phyloP scores from a whole-genome alignment of 2,329 filamentous ascomycete species.

The Aspergillus quadricinctus region DNA sequence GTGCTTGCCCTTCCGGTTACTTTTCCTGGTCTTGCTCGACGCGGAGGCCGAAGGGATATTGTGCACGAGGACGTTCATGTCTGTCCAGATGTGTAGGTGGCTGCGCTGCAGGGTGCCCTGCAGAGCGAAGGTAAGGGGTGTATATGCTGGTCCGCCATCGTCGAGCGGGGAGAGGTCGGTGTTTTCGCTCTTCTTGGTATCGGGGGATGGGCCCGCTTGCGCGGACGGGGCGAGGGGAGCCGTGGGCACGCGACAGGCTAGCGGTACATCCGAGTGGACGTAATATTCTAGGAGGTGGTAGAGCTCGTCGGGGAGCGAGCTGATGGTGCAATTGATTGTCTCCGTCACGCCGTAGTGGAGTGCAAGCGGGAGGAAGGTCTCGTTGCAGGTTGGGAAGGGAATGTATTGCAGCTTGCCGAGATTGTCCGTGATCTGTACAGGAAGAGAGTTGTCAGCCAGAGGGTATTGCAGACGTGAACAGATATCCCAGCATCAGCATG shows the following conservation, averaged over 20 bases:
- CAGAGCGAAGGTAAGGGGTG: slow-evolving; percentile 82
- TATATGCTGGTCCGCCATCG: slow-evolving; percentile 40
- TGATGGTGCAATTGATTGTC: slow-evolving; percentile 57
- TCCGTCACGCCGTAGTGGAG: slow-evolving; percentile 71
- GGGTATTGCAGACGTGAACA: not conserved
- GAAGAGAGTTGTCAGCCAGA: slow-evolving; percentile 1
- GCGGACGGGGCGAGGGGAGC: slow-evolving; percentile 53
- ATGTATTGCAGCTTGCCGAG: slow-evolving; percentile 85
- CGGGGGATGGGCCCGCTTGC: slow-evolving; percentile 16
- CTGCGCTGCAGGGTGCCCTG: slow-evolving; percentile 83
- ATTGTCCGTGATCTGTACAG: slow-evolving; percentile 62
- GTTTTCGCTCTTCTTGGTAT: slow-evolving; percentile 34
- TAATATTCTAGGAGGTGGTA: slow-evolving; percentile 72
- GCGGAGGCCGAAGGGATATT: slow-evolving; percentile 31
- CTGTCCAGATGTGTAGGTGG: slow-evolving; percentile 85
- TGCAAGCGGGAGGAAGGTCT: slow-evolving; percentile 76
- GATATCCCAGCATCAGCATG: not conserved
- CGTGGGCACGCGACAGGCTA: slow-evolving; percentile 83
- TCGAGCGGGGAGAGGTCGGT: slow-evolving; percentile 38
- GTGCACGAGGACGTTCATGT: slow-evolving; percentile 85
- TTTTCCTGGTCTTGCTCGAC: slow-evolving; percentile 30
- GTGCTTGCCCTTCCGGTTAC: slow-evolving; percentile 52
- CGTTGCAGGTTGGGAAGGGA: slow-evolving; percentile 85
- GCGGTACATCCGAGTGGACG: slow-evolving; percentile 90
- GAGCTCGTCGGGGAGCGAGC: slow-evolving; percentile 49